Percentiles rank a stretch among this genome's conserved stretches.
These are phyloP conservation scores for Cicer cuneatum DNA, from an alignment of 306 rosid genomes.

Conservation along the genomic window DNA sequence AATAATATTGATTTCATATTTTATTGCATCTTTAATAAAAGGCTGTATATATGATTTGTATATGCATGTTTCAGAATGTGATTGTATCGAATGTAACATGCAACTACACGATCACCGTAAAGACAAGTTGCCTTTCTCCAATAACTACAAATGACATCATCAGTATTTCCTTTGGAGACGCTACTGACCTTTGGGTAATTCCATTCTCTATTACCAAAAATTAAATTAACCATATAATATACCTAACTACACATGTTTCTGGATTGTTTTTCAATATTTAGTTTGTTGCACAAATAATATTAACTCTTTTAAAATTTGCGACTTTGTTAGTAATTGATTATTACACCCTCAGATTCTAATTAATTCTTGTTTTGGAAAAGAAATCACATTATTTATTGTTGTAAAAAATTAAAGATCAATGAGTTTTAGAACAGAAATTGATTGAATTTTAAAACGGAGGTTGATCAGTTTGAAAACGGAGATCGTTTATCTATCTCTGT, in stretches of 20 bases:
- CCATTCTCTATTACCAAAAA: neutral
- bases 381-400: no score
- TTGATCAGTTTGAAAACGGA: no score
- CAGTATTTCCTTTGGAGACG: constrained; percentile 78
- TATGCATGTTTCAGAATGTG: no score
- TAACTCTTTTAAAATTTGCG: neutral
- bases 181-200: constrained; percentile 79
- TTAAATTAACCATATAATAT: neutral
- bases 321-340: neutral
- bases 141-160: constrained; percentile 68
- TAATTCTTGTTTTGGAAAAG: neutral
- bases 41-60: neutral
- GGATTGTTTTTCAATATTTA: neutral
- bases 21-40: neutral
- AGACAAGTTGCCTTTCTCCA: constrained; percentile 75
- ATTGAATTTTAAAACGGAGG: no score
- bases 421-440: no score
- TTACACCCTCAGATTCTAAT: neutral
- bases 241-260: neutral
- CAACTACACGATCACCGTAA: constrained; percentile 62
- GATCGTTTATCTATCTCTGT: no score
- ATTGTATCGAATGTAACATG: constrained; percentile 42
- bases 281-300: no score
- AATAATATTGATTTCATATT: neutral
- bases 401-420: no score